These are phyloP conservation scores for Silene vulgaris DNA, from an alignment of 179 eudicot genomes.

Conservation along the genomic window DNA sequence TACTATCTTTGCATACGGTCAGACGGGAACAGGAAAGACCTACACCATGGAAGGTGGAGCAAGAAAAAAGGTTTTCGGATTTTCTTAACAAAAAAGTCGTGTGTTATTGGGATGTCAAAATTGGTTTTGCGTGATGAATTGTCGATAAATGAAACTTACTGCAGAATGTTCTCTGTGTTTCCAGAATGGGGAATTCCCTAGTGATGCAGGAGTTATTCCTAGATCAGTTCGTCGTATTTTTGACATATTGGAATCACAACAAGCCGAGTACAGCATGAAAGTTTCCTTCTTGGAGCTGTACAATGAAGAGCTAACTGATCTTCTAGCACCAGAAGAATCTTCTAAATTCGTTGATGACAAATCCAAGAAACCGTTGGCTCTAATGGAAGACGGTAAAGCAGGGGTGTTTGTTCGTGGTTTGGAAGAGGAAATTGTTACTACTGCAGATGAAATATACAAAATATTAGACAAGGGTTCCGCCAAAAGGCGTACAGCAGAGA, in stretches of 20 bases:
- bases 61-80: slow-evolving; percentile 61
- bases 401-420: slow-evolving; percentile 85
- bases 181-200: slow-evolving; percentile 84
- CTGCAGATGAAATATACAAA: slow-evolving; percentile 85
- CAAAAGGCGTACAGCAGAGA: slow-evolving; percentile 87
- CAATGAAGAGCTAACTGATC: slow-evolving; percentile 93
- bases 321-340: slow-evolving; percentile 76
- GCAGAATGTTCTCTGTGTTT: slow-evolving; percentile 11
- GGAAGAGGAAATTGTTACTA: slow-evolving; percentile 84
- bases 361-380: slow-evolving; percentile 84
- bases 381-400: slow-evolving; percentile 99
- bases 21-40: slow-evolving; percentile 99
- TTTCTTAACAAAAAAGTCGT: not conserved
- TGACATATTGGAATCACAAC: slow-evolving; percentile 76
- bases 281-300: slow-evolving; percentile 87
- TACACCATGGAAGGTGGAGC: slow-evolving; percentile 99
- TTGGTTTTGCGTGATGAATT: not conserved
- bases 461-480: slow-evolving; percentile 89
- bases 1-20: slow-evolving; percentile 98
- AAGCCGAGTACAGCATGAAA: slow-evolving; percentile 90
- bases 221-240: slow-evolving; percentile 88
- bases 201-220: slow-evolving; percentile 94
- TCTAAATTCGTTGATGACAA: slow-evolving; percentile 66
- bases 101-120: not conserved
- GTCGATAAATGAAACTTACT: not conserved